phyloP scores from a whole-genome alignment of 176 grass and related monocot genomes.

The Phyllostachys edulis region DNA sequence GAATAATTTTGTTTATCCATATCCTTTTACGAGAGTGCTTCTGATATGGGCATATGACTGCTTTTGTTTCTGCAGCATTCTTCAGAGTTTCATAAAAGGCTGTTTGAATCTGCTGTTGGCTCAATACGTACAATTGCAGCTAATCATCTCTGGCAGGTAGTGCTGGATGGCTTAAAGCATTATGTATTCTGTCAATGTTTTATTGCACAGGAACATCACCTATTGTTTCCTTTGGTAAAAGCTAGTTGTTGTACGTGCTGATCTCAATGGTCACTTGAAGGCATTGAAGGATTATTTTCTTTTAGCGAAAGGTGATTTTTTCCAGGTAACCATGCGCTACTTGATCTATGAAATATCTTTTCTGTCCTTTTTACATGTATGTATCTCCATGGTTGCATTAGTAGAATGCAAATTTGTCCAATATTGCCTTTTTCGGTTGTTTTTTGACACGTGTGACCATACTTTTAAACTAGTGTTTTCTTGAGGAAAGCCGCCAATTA shows the following conservation, averaged over 20 bases:
- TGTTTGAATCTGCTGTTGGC: constrained; percentile 88
- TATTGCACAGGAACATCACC: constrained; percentile 27
- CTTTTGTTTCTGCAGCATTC: constrained; percentile 65
- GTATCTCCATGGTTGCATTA: not conserved
- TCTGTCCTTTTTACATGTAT: not conserved
- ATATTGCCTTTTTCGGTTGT: not conserved
- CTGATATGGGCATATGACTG: not conserved
- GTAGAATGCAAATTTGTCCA: not conserved
- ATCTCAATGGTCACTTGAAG: constrained; percentile 97
- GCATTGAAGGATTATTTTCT: constrained; percentile 99
- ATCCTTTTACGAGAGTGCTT: not conserved
- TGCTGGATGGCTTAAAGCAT: constrained; percentile 24
- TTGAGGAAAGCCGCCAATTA: constrained; percentile 91
- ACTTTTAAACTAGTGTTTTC: constrained; percentile 79
- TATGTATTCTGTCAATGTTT: constrained; percentile 28
- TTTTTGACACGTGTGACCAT: constrained; percentile 10
- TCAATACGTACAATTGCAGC: constrained; percentile 95
- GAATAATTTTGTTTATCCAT: not conserved
- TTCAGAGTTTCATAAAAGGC: constrained; percentile 93
- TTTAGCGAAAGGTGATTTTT: constrained; percentile 99
- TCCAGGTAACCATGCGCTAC: constrained; percentile 60
- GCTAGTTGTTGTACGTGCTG: constrained; percentile 95
- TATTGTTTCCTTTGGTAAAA: constrained; percentile 49
- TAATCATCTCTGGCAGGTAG: constrained; percentile 97
- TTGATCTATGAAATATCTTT: not conserved